Evolutionary conservation across 2,329 filamentous ascomycete genomes (phyloP), one percentile per base, ranked within the genome.

Genomic region (Sclerotinia trifoliorum): DNA sequence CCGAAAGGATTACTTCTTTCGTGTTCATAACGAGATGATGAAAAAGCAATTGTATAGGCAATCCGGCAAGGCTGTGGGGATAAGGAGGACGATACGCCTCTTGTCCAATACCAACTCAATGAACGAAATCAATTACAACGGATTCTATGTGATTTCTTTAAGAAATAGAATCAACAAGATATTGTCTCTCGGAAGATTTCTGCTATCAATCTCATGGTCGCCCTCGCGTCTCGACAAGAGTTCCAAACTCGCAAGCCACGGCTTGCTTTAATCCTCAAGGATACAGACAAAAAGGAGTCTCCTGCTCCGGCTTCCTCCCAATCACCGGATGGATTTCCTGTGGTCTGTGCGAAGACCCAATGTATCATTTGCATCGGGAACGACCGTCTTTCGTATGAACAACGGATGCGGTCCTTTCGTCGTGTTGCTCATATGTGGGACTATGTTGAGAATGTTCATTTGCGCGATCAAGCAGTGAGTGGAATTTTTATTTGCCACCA

Each of bases 141-240:
- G 44, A 46, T 73, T 52, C 49, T 73, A 42, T 73, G 56, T 51
- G 65, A 74, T 69, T 60, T 74, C 61, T 73, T 57, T 13, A 70
- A 66, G 57, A 55, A 70, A 2, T 26, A 70, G 2, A 72, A 66
- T 68, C 17, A 60, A 63, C 21, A 68, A 63, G 69, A 44, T 21
- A 69, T 74, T 51, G 49, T 64, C 24, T 64, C 60, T 69, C 60
- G 29, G 70, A 71, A 58, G 61, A 72, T 51, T 26, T 51, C 46
- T 35, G 29, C 19, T 35, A 55, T 66, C 54, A 67, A 61, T 69
- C 57, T 42, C 51, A 69, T 70, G 39, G 6, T 67, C 19, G 67
- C 39, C 35, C 35, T 68, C 24, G 35, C 11, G 5, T 65, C 65
- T 67, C 32, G 39, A 49, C 51, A 65, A 56, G 39, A 65, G 15